Evolutionary conservation across 2,329 filamentous ascomycete species (phyloP).

Genomic region (Calonectria pseudoreteaudii): DNA sequence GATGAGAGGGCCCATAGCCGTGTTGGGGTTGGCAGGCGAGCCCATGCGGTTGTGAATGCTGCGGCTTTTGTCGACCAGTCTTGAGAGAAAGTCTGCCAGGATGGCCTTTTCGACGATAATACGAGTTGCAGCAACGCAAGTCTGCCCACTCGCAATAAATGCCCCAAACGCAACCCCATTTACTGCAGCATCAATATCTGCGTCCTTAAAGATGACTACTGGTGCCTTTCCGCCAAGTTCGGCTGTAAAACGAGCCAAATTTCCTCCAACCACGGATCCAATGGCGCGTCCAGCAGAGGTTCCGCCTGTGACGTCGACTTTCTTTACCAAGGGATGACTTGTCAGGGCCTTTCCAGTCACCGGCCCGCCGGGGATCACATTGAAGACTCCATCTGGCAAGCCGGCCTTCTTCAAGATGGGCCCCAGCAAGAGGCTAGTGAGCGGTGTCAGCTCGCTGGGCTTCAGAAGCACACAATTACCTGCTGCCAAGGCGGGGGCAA

Average conservation of each 20-base stretch:
- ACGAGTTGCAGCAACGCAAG: conserved; percentile 77
- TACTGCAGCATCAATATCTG: conserved; percentile 74
- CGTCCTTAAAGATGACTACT: conserved; percentile 74
- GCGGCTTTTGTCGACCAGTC: conserved; percentile 72
- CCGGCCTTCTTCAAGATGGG: conserved; percentile 74
- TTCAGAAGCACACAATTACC: conserved; percentile 72
- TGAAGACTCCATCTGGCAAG: conserved; percentile 77
- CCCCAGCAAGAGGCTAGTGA: conserved; percentile 70
- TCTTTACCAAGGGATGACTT: conserved; percentile 65
- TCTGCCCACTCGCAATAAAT: conserved; percentile 67
- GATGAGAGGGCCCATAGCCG: conserved; percentile 74
- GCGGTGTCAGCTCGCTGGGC: conserved; percentile 71
- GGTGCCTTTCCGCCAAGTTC: conserved; percentile 80
- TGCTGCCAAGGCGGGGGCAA: conserved; percentile 69
- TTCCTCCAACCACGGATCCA: conserved; percentile 73
- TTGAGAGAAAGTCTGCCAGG: conserved; percentile 72
- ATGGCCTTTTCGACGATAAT: conserved; percentile 79
- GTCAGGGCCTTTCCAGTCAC: conserved; percentile 66
- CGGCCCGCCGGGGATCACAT: conserved; percentile 68
- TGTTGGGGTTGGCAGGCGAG: conserved; percentile 65
- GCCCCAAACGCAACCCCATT: conserved; percentile 75
- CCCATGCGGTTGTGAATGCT: conserved; percentile 67
- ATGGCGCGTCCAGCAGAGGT: conserved; percentile 77
- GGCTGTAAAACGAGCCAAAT: conserved; percentile 77
- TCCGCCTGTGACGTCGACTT: conserved; percentile 82